phyloP scores from a whole-genome alignment of 306 rosid species.

The Crataegus laevigata region DNA sequence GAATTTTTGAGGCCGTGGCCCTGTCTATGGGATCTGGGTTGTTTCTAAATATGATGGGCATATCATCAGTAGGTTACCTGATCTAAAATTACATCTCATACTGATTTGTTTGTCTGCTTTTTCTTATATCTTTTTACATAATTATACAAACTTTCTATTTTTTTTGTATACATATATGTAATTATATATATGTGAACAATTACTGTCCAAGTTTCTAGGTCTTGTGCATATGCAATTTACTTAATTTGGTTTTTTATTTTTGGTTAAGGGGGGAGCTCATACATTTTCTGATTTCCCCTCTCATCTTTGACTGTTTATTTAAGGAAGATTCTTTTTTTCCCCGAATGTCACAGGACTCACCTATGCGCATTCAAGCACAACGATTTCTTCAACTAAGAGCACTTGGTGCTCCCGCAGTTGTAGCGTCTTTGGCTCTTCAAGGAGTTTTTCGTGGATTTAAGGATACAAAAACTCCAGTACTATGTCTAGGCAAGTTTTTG shows the following conservation, averaged over 20 bases:
- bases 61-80: constrained; percentile 54
- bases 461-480: constrained; percentile 86
- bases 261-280: not conserved
- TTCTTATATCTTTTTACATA: not conserved
- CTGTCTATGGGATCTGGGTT: constrained; percentile 64
- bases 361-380: constrained; percentile 51
- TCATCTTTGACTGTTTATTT: not conserved
- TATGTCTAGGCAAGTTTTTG: constrained; percentile 75
- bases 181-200: not conserved
- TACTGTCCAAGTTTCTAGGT: not conserved
- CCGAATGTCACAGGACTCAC: constrained; percentile 46
- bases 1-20: constrained; percentile 77
- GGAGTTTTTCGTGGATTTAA: constrained; percentile 97
- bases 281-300: not conserved
- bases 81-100: not conserved
- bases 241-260: not conserved
- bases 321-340: not conserved
- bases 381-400: constrained; percentile 74
- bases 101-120: not conserved
- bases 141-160: not conserved
- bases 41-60: constrained; percentile 68
- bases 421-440: constrained; percentile 89
- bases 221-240: not conserved
- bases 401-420: constrained; percentile 97
- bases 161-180: not conserved